These are phyloP conservation scores for Pythium aphanidermatum DNA, from an alignment of 352 stramenopile species.

Conservation along the genomic window DNA sequence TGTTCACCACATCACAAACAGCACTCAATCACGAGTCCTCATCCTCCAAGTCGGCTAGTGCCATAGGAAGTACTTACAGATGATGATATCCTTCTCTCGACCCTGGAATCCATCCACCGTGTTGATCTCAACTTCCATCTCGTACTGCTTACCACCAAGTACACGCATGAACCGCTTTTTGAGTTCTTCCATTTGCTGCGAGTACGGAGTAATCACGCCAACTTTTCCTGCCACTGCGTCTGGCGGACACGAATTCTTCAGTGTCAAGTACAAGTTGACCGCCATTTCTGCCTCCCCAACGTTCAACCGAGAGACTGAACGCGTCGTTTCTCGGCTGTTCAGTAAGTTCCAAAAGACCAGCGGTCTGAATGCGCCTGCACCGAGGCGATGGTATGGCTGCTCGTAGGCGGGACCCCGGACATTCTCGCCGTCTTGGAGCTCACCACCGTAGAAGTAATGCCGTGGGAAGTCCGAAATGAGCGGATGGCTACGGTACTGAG, in stretches of 20 bases:
- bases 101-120: constrained; percentile 91
- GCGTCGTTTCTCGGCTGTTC: constrained; percentile 64
- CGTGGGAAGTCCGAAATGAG: constrained; percentile 79
- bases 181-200: constrained; percentile 87
- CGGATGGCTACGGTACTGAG: constrained; percentile 83
- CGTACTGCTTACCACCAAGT: constrained; percentile 50
- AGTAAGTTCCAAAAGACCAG: constrained; percentile 86
- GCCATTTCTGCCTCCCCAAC: constrained; percentile 74
- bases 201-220: constrained; percentile 87
- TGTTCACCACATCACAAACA: constrained; percentile 17
- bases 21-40: not conserved
- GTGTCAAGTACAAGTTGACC: constrained; percentile 83
- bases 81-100: constrained; percentile 90
- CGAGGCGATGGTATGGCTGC: constrained; percentile 77
- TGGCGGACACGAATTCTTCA: constrained; percentile 79
- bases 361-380: constrained; percentile 53
- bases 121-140: constrained; percentile 88
- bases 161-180: constrained; percentile 42
- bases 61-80: constrained; percentile 48
- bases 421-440: constrained; percentile 81
- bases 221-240: constrained; percentile 75
- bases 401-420: constrained; percentile 54
- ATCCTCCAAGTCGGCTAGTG: too few species aligned
- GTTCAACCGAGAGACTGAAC: constrained; percentile 80
- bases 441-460: constrained; percentile 81